Evolutionary conservation across 805 yeast genomes (phyloP), one percentile per base, ranked within the genome.

Genomic region (Nakazawaea peltata): DNA sequence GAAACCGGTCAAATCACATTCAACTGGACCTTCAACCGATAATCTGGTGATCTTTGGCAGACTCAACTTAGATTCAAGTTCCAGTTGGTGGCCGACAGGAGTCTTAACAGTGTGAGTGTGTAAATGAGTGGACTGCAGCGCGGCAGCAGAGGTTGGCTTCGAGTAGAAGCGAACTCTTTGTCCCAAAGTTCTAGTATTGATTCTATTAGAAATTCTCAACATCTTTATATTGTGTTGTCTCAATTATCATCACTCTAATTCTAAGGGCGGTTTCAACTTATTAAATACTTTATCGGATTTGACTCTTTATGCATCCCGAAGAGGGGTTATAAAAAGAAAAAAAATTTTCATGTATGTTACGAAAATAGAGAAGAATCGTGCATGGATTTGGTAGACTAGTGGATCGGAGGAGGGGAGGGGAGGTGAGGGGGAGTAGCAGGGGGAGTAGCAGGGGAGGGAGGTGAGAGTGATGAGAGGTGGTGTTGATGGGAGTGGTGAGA

Each of bases 11-110:
- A 84, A 59, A 38, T 79, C 77, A 60, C 94, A 82, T 57, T 81
- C 90, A 36, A 84, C 77, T 12, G 90, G 84, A 15, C 92, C 90
- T 43, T 76, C 83, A 19, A 74, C 81, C 1, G 83, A 74, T 34
- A 77, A 56, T 50, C 81, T 62, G 12, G 84, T 76, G 19, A 72
- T 60, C 45, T 69, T 71, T 17, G 83, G 81, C 35, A 65, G 61
- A 39, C 61, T 55, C 1, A 69, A 58, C 17, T 68, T 71, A 36
- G 71, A 65, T 9, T 73, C 72, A 15, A 81, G 81, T 34, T 63
- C 61, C 18, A 65, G 56, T 13, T 29, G 33, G 5, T 23, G 10
- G 26, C 82, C 84, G 32, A 77, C 69, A 1, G 85, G 85, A 4
- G 78, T 77, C 50, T 73, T 75, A 11, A 33, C 32, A 4, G 41